phyloP scores from a whole-genome alignment of 108 stramenopile genomes.

The Phaeodactylum tricornutum region DNA sequence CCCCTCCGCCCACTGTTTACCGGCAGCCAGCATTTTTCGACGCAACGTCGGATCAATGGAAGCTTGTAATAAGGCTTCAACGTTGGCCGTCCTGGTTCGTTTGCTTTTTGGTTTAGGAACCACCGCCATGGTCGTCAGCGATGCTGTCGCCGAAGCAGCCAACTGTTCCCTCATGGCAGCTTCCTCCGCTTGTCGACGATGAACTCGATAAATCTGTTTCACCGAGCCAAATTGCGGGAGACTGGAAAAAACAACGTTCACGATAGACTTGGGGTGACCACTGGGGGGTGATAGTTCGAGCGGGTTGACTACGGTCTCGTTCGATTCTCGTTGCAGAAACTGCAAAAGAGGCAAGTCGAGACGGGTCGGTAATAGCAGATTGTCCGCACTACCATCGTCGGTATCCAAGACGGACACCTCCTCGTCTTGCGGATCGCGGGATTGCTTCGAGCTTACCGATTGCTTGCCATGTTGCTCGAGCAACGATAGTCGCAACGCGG shows the following conservation, averaged over 20 bases:
- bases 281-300: too few species aligned
- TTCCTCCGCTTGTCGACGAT: too few species aligned
- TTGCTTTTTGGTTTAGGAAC: slow-evolving; percentile 13
- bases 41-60: slow-evolving; percentile 31
- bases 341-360: too few species aligned
- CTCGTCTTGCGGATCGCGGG: background rate
- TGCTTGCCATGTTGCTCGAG: slow-evolving; percentile 16
- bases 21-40: slow-evolving; percentile 22
- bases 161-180: too few species aligned
- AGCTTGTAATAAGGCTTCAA: slow-evolving; percentile 37
- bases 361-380: too few species aligned
- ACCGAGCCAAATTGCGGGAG: too few species aligned
- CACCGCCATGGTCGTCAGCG: background rate
- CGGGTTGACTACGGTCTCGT: too few species aligned
- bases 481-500: slow-evolving; percentile 33
- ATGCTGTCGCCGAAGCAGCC: background rate
- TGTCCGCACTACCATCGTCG: slow-evolving; percentile 11
- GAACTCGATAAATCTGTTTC: too few species aligned
- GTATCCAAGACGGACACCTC: slow-evolving; percentile 1
- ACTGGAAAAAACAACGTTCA: too few species aligned
- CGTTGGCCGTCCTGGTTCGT: slow-evolving; percentile 19
- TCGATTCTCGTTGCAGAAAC: too few species aligned
- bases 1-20: slow-evolving; percentile 11
- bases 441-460: too few species aligned
- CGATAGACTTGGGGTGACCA: too few species aligned